Evolutionary conservation across 176 grass and related monocot species (phyloP).

Genomic region (Cenchrus purpureus): DNA sequence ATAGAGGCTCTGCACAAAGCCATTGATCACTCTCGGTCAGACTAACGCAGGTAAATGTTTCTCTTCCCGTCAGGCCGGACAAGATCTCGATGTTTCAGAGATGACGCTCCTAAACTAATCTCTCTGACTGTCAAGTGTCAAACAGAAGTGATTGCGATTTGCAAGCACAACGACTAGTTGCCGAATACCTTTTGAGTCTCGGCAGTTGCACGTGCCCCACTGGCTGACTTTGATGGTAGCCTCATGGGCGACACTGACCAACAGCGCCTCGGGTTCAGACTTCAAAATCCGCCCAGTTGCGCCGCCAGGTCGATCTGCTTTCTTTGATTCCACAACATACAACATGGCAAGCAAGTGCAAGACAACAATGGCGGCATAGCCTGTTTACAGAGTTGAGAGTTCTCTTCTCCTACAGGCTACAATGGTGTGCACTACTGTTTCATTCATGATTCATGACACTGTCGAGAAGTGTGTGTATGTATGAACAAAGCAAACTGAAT

Average conservation of each 20-base stretch:
- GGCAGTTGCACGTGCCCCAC: neutral
- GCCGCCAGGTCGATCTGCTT: neutral
- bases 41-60: neutral
- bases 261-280: neutral
- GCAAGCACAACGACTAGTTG: conserved; percentile 6
- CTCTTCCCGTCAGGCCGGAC: neutral
- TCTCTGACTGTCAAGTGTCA: conserved; percentile 24
- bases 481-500: neutral
- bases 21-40: neutral
- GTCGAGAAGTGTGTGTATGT: neutral
- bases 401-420: neutral
- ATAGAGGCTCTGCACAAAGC: neutral
- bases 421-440: neutral
- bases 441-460: neutral
- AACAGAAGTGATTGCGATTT: conserved; percentile 24
- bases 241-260: neutral
- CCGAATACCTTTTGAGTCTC: neutral
- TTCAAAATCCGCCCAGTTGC: neutral
- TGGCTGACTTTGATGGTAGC: neutral
- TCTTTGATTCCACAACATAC: neutral
- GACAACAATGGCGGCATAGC: neutral
- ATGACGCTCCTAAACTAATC: neutral
- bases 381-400: neutral
- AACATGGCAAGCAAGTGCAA: neutral
- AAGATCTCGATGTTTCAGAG: neutral